Evolutionary conservation across 495 filamentous ascomycete species (phyloP).

Genomic region (Xylaria castorea): DNA sequence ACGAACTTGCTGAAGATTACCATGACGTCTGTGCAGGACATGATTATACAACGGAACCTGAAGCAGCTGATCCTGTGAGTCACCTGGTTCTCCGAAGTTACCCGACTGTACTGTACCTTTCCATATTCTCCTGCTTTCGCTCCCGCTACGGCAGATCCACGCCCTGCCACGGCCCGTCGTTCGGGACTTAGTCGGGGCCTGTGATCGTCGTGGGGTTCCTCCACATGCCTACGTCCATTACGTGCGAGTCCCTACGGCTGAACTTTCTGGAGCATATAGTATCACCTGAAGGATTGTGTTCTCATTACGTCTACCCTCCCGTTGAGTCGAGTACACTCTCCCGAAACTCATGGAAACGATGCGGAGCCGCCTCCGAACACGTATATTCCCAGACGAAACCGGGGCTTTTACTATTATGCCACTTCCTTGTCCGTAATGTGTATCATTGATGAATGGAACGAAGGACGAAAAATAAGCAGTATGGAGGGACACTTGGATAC

Average conservation of each 20-base stretch:
- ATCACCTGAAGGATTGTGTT: constrained; percentile 36
- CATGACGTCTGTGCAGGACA: constrained; percentile 96
- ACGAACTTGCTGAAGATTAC: constrained; percentile 96
- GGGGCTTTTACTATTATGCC: constrained; percentile 13
- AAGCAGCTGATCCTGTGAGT: constrained; percentile 91
- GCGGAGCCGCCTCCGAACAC: constrained; percentile 25
- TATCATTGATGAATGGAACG: constrained; percentile 26
- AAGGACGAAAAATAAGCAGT: constrained; percentile 17
- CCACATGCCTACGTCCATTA: background rate
- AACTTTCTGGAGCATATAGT: constrained; percentile 48
- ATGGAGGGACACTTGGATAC: constrained; percentile 10
- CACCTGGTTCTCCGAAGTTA: constrained; percentile 35
- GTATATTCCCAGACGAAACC: constrained; percentile 12
- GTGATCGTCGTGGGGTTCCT: constrained; percentile 26
- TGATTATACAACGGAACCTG: constrained; percentile 98
- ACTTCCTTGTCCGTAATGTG: constrained; percentile 28
- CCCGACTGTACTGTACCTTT: constrained; percentile 28
- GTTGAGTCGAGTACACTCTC: constrained; percentile 21
- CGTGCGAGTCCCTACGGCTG: constrained; percentile 37
- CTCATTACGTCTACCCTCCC: constrained; percentile 30
- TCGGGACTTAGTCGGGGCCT: constrained; percentile 23
- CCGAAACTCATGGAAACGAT: constrained; percentile 24
- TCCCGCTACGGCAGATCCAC: constrained; percentile 15
- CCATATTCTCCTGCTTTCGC: constrained; percentile 14
- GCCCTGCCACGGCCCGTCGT: constrained; percentile 24